Conservation (phyloP, 2,329 filamentous ascomycete genomes). For the Cladosporium sp. region DNA sequence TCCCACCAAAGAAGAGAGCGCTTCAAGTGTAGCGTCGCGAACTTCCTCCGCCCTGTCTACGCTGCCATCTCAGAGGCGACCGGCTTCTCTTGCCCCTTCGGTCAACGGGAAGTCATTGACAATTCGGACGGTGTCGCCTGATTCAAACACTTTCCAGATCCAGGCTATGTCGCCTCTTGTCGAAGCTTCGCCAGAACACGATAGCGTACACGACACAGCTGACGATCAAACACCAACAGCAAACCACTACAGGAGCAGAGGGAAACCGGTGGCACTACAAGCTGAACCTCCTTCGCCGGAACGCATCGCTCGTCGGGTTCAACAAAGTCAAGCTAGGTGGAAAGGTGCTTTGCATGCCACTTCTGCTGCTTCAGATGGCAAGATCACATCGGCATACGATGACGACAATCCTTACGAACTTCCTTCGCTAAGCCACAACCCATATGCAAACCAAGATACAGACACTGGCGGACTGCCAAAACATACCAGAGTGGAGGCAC, state of each 20-base stretch:
- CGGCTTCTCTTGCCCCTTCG: conserved; percentile 7
- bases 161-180: conserved; percentile 32
- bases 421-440: conserved; percentile 26
- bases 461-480: conserved; percentile 29
- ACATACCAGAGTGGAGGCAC: conserved; percentile 24
- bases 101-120: conserved; percentile 26
- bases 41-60: conserved; percentile 22
- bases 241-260: not conserved
- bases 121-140: conserved; percentile 33
- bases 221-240: conserved; percentile 1
- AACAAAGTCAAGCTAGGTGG: conserved; percentile 46
- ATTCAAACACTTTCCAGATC: conserved; percentile 24
- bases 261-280: conserved; percentile 21
- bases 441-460: conserved; percentile 22
- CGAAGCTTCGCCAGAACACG: conserved; percentile 25
- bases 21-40: conserved; percentile 43
- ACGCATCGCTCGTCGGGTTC: conserved; percentile 43
- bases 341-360: conserved; percentile 42
- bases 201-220: not conserved
- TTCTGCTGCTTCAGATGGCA: not conserved
- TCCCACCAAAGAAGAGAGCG: not conserved
- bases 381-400: conserved; percentile 3
- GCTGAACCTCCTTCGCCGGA: conserved; percentile 40
- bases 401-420: conserved; percentile 39
- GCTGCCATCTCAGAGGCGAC: conserved; percentile 29